Conservation (phyloP, 2,329 filamentous ascomycete genomes). For the Ophiocordyceps polyrhachis-furcata region DNA sequence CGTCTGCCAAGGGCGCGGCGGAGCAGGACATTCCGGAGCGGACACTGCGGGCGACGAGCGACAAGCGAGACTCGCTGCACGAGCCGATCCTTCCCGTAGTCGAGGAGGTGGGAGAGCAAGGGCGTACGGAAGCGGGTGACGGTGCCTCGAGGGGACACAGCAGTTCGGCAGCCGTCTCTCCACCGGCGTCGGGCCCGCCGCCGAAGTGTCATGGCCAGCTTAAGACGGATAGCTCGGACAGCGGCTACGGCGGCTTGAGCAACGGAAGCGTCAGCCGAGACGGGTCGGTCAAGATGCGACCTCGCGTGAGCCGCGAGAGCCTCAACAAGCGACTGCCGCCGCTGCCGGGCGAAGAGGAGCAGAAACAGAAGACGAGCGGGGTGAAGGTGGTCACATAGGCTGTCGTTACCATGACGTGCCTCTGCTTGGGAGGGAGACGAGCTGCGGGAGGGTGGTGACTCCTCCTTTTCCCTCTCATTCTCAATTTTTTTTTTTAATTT, state of each 20-base stretch:
- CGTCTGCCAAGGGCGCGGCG: conserved; percentile 13
- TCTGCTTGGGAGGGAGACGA: conserved; percentile 4
- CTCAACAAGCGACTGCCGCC: conserved; percentile 42
- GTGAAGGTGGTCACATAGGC: conserved; percentile 15
- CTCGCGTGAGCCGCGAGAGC: conserved; percentile 32
- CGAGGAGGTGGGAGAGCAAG: conserved; percentile 70
- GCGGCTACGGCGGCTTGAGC: conserved; percentile 22
- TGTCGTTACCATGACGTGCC: conserved; percentile 5
- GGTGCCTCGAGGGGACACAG: conserved; percentile 17
- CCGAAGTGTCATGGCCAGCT: conserved; percentile 10
- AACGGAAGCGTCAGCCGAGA: conserved; percentile 13
- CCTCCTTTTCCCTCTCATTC: not conserved
- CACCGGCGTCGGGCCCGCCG: conserved; percentile 15
- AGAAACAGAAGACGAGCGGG: conserved; percentile 9
- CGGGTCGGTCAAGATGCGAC: conserved; percentile 13
- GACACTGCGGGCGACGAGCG: conserved; percentile 23
- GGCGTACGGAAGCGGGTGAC: conserved; percentile 24
- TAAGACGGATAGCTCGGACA: conserved; percentile 29
- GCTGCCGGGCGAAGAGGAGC: conserved; percentile 21
- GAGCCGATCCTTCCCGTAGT: conserved; percentile 57
- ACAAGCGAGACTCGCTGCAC: conserved; percentile 35
- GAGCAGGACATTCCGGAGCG: conserved; percentile 42
- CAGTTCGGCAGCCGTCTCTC: conserved; percentile 17
- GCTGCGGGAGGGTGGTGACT: not conserved
- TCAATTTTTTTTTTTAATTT: not conserved